A percentile compares a stretch with the other conserved stretches of the same genome.
Conservation (phyloP, 495 filamentous ascomycete species). For the Recurvomyces mirabilis region DNA sequence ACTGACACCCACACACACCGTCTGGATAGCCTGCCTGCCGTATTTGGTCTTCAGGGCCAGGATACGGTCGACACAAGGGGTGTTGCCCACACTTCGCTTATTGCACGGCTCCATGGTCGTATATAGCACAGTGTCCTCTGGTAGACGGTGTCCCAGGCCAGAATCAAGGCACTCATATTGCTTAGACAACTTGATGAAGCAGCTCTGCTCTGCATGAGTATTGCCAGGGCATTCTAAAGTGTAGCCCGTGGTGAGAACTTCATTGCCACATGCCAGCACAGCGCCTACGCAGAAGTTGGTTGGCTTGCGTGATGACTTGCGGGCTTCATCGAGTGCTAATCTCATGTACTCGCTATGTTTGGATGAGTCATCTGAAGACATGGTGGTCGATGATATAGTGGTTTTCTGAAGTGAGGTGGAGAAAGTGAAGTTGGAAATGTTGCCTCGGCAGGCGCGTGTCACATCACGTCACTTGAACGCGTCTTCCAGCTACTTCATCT, state of each 20-base stretch:
- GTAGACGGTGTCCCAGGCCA: constrained; percentile 44
- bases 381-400: too few relatives aligned
- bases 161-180: constrained; percentile 43
- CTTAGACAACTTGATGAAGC: constrained; percentile 61
- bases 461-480: background rate
- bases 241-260: constrained; percentile 73
- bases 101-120: constrained; percentile 93
- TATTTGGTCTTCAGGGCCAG: constrained; percentile 38
- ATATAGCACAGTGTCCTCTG: constrained; percentile 54
- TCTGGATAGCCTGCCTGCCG: constrained; percentile 45
- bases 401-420: too few relatives aligned
- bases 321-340: constrained; percentile 60
- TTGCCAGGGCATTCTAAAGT: constrained; percentile 85
- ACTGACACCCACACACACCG: constrained; percentile 75
- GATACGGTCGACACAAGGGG: constrained; percentile 74
- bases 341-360: constrained; percentile 59
- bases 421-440: background rate
- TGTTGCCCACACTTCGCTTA: constrained; percentile 67
- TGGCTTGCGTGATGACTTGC: constrained; percentile 67
- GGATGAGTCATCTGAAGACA: constrained; percentile 20
- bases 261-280: constrained; percentile 52
- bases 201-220: constrained; percentile 92
- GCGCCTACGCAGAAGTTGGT: constrained; percentile 93
- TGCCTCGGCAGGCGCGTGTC: background rate
- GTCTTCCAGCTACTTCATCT: too few relatives aligned